Evolutionary conservation across 768 basidiomycete genomes (phyloP), one percentile per base, ranked within the genome.

Genomic region (Suillus luteus): DNA sequence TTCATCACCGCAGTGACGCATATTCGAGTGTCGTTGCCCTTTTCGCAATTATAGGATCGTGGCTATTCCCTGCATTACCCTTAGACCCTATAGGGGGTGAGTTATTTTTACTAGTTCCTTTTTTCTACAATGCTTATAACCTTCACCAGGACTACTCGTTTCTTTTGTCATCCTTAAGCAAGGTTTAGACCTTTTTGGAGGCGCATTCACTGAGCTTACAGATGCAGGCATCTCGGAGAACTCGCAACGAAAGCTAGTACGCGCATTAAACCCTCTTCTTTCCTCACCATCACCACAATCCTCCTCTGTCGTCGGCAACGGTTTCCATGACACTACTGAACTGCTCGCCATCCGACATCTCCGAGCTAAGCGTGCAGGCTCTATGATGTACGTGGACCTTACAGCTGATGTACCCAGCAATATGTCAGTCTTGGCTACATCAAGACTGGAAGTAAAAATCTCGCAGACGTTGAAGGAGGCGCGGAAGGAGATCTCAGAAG

Each of bases 1-100:
- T 95, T 62, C 96, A 99, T 75, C 97, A 99, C 77, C 86, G 97
- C n/a, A 95, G 93, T 67, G 97, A 99, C 74, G 95, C 94, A 7
- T 94, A 95, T 71, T 95, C 95, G 3, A 96, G 95, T 69, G 68
- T 90, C 57, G 94, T 99, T 61, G 95, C 96, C 12, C 85, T 99
- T 62, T 84, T 91, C 54, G 96, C 96, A 17, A 99, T 99, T 71
- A 77, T 99, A 9, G 95, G 96, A 14, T 93, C 90, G 11, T 92
- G 92, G 81, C 81, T 87, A 67, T 91, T 92, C 75, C 95, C 95
- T 17, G 81, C 85, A n/a, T 72, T 93, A 61, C 92, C 97, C 63
- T 80, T 99, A 43, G 97, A 99, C 73, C 96, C 97, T 10, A 83
- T 99, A 41, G 97, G 97, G 66, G 96, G 96, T 87, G 70, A 75